These are phyloP conservation scores for Candida gigantensis DNA, from an alignment of 1,139 yeast species.

Conservation along the genomic window DNA sequence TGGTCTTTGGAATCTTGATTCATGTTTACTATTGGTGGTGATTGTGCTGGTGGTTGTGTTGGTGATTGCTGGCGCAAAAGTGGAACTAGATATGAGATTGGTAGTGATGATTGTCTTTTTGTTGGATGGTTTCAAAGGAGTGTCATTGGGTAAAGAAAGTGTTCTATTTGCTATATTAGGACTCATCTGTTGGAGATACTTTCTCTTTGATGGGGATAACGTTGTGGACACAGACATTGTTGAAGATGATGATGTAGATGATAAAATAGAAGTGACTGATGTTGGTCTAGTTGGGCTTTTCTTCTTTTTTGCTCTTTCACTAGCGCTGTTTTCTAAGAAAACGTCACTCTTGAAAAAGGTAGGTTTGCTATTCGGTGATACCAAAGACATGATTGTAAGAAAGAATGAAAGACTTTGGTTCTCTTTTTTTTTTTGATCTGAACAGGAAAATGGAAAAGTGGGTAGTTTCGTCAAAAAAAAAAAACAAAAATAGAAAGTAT, in stretches of 20 bases:
- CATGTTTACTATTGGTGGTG: constrained; percentile 3
- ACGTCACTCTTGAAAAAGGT: constrained; percentile 7
- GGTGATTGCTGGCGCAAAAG: constrained; percentile 5
- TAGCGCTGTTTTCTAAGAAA: constrained; percentile 4
- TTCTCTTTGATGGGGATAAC: constrained; percentile 32
- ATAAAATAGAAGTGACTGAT: constrained; percentile 1
- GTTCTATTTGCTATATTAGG: constrained; percentile 41
- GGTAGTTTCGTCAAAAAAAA: no score
- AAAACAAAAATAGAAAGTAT: no score
- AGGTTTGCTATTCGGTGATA: constrained; percentile 12
- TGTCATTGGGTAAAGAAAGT: constrained; percentile 14
- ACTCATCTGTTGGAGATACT: constrained; percentile 41
- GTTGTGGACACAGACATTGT: constrained; percentile 1
- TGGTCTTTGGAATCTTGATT: constrained; percentile 20
- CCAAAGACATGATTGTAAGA: constrained; percentile 7
- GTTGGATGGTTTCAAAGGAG: constrained; percentile 10
- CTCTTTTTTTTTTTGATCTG: no score
- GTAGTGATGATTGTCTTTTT: neutral
- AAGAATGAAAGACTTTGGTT: no score
- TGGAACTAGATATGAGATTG: constrained; percentile 3
- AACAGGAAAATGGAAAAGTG: no score
- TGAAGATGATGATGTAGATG: constrained; percentile 7
- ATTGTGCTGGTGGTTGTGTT: constrained; percentile 4
- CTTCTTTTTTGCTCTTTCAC: constrained; percentile 2
- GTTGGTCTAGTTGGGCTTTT: constrained; percentile 4